These are phyloP conservation scores for Hyaloscypha variabilis DNA, from an alignment of 495 filamentous ascomycete genomes.

Conservation along the genomic window DNA sequence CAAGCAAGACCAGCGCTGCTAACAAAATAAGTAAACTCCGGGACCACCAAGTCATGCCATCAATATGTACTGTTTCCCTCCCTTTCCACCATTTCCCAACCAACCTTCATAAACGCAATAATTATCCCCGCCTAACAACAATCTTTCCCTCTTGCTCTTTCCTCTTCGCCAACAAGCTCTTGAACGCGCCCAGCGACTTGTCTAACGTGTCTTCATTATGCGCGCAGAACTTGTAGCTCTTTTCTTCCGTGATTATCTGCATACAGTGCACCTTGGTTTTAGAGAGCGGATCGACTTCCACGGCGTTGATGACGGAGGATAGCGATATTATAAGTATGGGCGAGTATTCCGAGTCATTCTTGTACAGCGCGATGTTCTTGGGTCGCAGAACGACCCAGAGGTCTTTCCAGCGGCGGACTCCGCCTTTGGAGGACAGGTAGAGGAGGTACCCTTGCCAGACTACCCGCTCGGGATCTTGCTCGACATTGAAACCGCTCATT, in stretches of 20 bases:
- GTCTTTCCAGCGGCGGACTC: slow-evolving; percentile 92
- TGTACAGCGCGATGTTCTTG: slow-evolving; percentile 87
- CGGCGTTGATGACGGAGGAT: slow-evolving; percentile 81
- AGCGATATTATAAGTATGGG: slow-evolving; percentile 82
- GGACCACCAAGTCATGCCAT: slow-evolving; percentile 13
- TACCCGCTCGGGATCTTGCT: slow-evolving; percentile 68
- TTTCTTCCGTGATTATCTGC: slow-evolving; percentile 94
- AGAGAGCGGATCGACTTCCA: slow-evolving; percentile 88
- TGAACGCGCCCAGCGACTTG: slow-evolving; percentile 85
- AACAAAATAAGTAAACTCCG: neutral
- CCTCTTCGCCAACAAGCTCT: slow-evolving; percentile 80
- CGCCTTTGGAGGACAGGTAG: slow-evolving; percentile 81
- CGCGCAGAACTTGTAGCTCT: slow-evolving; percentile 86
- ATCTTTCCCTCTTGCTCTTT: slow-evolving; percentile 39
- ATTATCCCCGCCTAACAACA: slow-evolving; percentile 4
- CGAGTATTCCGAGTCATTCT: slow-evolving; percentile 89
- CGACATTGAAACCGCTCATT: slow-evolving; percentile 53
- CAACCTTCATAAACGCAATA: neutral
- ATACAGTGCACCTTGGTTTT: slow-evolving; percentile 83
- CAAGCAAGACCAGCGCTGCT: neutral
- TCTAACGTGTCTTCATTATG: slow-evolving; percentile 80
- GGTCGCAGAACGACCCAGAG: slow-evolving; percentile 92
- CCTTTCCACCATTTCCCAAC: neutral
- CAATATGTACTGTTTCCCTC: slow-evolving; percentile 6
- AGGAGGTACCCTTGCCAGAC: slow-evolving; percentile 92